Evolutionary conservation across 768 basidiomycete genomes (phyloP).

Genomic region (Clavulina sp.): DNA sequence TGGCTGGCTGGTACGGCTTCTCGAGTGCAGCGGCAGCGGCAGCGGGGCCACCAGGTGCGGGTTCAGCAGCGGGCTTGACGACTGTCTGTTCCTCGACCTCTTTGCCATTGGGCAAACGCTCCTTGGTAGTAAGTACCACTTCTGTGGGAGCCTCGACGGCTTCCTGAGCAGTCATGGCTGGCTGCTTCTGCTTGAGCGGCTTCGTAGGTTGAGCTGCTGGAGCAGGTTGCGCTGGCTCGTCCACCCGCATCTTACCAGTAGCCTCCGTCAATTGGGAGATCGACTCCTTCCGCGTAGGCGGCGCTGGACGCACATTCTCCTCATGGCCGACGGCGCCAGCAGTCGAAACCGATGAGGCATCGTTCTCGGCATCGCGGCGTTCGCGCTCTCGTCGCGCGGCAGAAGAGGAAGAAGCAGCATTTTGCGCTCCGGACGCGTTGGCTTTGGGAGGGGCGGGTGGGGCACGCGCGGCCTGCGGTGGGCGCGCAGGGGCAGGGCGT

Average conservation of each 20-base stretch:
- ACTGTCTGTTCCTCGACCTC: background rate
- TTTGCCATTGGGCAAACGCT: background rate
- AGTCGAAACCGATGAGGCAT: no score
- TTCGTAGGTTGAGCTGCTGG: background rate
- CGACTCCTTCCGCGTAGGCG: background rate
- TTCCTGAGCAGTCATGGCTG: conserved; percentile 26
- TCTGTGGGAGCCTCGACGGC: background rate
- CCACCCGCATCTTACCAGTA: no score
- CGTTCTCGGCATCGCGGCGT: background rate
- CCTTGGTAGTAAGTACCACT: background rate
- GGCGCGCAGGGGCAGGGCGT: conserved; percentile 53
- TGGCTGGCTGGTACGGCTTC: conserved; percentile 33
- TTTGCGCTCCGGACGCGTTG: background rate
- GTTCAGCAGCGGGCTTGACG: conserved; percentile 26
- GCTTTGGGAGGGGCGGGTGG: conserved; percentile 13
- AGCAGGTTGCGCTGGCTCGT: background rate
- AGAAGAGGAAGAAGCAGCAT: background rate
- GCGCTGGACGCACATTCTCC: background rate
- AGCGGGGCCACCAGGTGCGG: conserved; percentile 39
- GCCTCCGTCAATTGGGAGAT: background rate
- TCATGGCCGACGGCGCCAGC: background rate
- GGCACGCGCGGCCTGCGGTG: conserved; percentile 31
- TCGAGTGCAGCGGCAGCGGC: conserved; percentile 30
- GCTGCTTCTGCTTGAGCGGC: background rate
- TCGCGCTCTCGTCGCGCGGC: background rate